A percentile compares a stretch with the other conserved stretches of the same genome.
phyloP scores from a whole-genome alignment of 1,284 basidiomycete genomes.

The Malassezia sympodialis region DNA sequence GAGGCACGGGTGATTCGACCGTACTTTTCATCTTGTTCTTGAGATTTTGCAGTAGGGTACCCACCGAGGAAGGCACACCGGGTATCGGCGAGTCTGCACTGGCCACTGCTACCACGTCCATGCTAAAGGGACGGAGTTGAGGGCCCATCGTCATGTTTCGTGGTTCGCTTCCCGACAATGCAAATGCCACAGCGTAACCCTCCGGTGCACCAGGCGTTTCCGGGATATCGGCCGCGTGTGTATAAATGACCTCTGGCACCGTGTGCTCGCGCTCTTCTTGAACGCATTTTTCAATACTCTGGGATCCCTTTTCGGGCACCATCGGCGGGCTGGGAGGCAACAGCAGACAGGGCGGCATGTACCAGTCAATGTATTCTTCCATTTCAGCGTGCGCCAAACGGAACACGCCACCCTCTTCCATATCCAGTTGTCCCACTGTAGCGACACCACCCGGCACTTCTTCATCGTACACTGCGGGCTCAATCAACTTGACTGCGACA shows the following conservation, averaged over 20 bases:
- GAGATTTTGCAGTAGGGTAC: constrained; percentile 1
- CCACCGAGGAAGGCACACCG: constrained; percentile 1
- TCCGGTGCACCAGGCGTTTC: constrained; percentile 10
- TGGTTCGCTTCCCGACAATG: not conserved
- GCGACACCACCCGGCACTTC: constrained; percentile 10
- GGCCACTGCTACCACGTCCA: not conserved
- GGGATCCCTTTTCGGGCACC: not conserved
- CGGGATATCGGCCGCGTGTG: constrained; percentile 5
- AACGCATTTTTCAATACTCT: constrained; percentile 7
- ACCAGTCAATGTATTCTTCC: constrained; percentile 32
- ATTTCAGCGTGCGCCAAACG: constrained; percentile 26
- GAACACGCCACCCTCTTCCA: constrained; percentile 30
- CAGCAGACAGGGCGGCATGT: constrained; percentile 3
- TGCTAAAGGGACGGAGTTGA: not conserved
- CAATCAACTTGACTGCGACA: constrained; percentile 25
- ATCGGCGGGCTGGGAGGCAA: not conserved
- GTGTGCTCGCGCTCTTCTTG: constrained; percentile 14
- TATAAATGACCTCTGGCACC: not conserved
- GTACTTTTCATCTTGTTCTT: not conserved
- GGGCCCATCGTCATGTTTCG: constrained; percentile 5
- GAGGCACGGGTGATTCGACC: not conserved
- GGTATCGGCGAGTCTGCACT: not conserved
- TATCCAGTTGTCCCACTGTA: constrained; percentile 15
- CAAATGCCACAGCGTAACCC: constrained; percentile 3
- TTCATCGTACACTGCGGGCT: constrained; percentile 29